Evolutionary conservation across 164 flowering plant species (phyloP).

Genomic region (Berberis thunbergii): DNA sequence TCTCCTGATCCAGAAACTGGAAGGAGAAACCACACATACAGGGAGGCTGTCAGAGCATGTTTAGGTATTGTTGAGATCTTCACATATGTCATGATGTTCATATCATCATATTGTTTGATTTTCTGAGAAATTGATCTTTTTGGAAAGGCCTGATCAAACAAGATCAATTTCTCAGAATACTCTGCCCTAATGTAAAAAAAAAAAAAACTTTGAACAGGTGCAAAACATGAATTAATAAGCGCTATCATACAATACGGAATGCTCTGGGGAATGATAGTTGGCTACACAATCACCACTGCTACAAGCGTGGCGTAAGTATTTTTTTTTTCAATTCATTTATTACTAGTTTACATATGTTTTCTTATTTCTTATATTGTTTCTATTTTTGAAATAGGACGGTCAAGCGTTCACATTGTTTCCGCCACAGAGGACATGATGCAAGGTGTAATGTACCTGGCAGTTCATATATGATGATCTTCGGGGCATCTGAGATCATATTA

Average conservation of each 20-base stretch:
- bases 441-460: slow-evolving; percentile 14
- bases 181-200: no score
- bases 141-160: no score
- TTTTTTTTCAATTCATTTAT: background rate
- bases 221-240: slow-evolving; percentile 14
- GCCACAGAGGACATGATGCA: slow-evolving; percentile 18
- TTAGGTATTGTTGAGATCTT: slow-evolving; percentile 15
- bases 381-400: slow-evolving; percentile 12
- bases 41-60: slow-evolving; percentile 23
- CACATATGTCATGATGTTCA: no score
- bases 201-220: slow-evolving; percentile 10
- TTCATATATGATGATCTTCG: slow-evolving; percentile 21
- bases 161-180: no score
- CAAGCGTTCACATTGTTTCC: slow-evolving; percentile 28
- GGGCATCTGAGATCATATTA: slow-evolving; percentile 24
- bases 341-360: no score
- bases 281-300: slow-evolving; percentile 26
- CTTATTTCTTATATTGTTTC: background rate
- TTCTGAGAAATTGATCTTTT: no score
- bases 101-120: no score
- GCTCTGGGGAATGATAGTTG: slow-evolving; percentile 26
- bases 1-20: slow-evolving; percentile 33
- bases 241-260: slow-evolving; percentile 17
- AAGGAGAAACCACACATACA: slow-evolving; percentile 28
- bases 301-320: slow-evolving; percentile 28